These are phyloP conservation scores for Gossypium arboreum DNA, from an alignment of 345 rosid species.

Conservation along the genomic window DNA sequence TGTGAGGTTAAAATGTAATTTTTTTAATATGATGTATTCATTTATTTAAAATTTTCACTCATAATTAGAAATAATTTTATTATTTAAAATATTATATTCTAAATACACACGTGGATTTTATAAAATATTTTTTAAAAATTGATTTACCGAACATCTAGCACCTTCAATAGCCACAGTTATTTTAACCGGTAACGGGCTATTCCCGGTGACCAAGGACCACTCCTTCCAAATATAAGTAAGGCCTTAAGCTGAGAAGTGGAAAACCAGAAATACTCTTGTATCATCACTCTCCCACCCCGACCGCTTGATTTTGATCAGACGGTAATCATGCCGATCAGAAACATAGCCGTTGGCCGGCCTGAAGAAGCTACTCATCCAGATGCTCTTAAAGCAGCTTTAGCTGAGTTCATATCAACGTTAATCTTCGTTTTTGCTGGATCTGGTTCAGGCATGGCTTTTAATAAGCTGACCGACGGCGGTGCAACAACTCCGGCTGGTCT, in stretches of 20 bases:
- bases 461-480: slow-evolving; percentile 69
- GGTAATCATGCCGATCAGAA: slow-evolving; percentile 66
- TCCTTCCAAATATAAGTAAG: slow-evolving; percentile 29
- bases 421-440: slow-evolving; percentile 88
- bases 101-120: no score
- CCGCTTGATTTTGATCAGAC: slow-evolving; percentile 18
- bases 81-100: no score
- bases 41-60: no score
- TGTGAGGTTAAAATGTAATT: no score
- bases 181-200: slow-evolving; percentile 34
- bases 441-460: slow-evolving; percentile 92
- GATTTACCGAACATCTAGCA: no score
- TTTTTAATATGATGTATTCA: no score
- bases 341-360: slow-evolving; percentile 72
- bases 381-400: slow-evolving; percentile 69
- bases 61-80: no score
- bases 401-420: slow-evolving; percentile 80
- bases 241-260: slow-evolving; percentile 3
- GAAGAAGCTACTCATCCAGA: slow-evolving; percentile 64
- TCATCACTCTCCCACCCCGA: neutral
- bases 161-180: no score
- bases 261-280: slow-evolving; percentile 11
- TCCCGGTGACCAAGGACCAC: slow-evolving; percentile 17
- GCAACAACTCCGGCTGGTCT: slow-evolving; percentile 77
- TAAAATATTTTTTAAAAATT: no score